Evolutionary conservation across 1,284 basidiomycete species (phyloP).

Genomic region (Ganoderma lucidum): DNA sequence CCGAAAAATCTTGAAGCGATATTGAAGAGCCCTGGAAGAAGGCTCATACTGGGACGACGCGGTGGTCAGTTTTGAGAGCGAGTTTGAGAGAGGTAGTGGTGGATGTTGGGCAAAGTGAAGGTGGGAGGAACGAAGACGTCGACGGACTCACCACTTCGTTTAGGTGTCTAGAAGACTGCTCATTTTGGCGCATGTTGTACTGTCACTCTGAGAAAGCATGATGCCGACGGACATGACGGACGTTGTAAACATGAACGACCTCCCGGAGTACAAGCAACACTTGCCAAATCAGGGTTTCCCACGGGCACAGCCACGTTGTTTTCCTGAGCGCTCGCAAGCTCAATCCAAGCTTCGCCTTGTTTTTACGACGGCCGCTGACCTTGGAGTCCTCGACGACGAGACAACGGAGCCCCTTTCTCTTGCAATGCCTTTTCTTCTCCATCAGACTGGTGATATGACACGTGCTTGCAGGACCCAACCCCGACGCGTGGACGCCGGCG

Average conservation of each 20-base stretch:
- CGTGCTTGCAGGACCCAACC: neutral
- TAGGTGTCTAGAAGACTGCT: neutral
- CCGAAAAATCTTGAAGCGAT: slow-evolving; percentile 15
- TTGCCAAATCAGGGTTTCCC: slow-evolving; percentile 1
- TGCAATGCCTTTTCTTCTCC: neutral
- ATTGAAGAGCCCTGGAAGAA: slow-evolving; percentile 9
- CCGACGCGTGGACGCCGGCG: neutral
- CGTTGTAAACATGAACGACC: neutral
- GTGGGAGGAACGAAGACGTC: neutral
- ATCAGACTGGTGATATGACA: neutral
- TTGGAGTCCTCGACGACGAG: neutral
- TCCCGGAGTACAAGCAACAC: neutral
- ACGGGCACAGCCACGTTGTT: slow-evolving; percentile 9
- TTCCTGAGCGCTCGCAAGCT: neutral
- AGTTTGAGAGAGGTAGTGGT: neutral
- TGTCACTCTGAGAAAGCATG: neutral
- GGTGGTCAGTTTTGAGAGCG: neutral
- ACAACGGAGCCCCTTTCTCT: neutral
- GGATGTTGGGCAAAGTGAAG: slow-evolving; percentile 1
- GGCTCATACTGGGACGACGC: slow-evolving; percentile 6
- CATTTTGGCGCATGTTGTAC: slow-evolving; percentile 7
- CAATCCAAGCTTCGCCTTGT: neutral
- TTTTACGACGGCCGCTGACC: neutral
- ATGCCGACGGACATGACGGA: neutral
- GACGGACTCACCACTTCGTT: neutral